Percentiles rank a stretch among this genome's conserved stretches.
phyloP scores from a whole-genome alignment of 768 basidiomycete species.

The Hirschioporus abietinus region DNA sequence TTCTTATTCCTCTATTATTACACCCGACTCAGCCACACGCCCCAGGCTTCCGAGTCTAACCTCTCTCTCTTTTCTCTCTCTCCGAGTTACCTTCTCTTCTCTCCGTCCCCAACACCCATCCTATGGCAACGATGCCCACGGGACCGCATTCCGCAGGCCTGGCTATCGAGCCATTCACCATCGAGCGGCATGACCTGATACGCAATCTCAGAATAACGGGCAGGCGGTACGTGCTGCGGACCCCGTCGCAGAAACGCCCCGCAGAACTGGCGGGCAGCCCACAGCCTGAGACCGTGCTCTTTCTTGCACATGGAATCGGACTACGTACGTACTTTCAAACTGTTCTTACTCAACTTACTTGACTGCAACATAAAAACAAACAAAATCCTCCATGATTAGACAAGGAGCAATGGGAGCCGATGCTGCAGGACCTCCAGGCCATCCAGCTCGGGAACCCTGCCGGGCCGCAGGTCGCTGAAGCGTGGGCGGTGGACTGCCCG shows the following conservation, averaged over 20 bases:
- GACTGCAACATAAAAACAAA: too few species aligned
- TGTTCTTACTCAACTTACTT: too few species aligned
- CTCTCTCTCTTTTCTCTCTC: too few species aligned
- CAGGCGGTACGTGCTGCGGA: background rate
- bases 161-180: background rate
- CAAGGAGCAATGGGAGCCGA: constrained; percentile 56
- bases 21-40: too few species aligned
- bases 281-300: constrained; percentile 17
- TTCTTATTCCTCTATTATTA: too few species aligned
- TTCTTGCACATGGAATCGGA: constrained; percentile 49
- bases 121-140: background rate
- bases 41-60: too few species aligned
- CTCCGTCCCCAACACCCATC: background rate
- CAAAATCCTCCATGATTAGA: constrained; percentile 15
- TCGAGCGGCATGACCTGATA: background rate
- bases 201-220: background rate
- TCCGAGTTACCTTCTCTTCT: background rate
- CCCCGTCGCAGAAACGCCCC: background rate
- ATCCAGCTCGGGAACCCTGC: constrained; percentile 16
- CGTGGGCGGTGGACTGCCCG: constrained; percentile 52
- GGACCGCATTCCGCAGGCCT: background rate
- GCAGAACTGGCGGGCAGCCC: too few species aligned
- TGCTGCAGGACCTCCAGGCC: constrained; percentile 39
- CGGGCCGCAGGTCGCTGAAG: constrained; percentile 36
- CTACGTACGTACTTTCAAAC: constrained; percentile 31